Percentiles rank a stretch among this genome's conserved stretches.
These are phyloP conservation scores for Boehmeria nivea DNA, from an alignment of 306 rosid genomes.

Conservation along the genomic window DNA sequence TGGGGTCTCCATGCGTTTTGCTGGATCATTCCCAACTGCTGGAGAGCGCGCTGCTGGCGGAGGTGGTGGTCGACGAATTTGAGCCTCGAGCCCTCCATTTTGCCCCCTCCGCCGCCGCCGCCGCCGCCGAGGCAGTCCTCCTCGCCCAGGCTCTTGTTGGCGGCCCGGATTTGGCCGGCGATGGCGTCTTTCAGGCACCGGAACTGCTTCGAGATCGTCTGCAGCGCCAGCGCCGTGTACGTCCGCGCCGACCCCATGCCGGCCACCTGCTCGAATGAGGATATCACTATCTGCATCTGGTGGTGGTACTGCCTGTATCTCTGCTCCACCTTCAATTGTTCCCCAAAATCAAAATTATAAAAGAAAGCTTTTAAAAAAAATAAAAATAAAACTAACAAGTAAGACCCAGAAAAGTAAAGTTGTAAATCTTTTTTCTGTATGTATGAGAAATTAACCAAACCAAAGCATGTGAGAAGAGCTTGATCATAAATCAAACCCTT, in stretches of 20 bases:
- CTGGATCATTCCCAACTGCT: slow-evolving; percentile 95
- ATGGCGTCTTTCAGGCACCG: slow-evolving; percentile 86
- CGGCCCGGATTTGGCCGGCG: slow-evolving; percentile 56
- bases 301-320: slow-evolving; percentile 85
- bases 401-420: too few species aligned
- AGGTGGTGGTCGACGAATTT: slow-evolving; percentile 88
- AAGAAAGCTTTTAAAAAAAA: too few species aligned
- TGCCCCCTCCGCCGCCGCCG: slow-evolving; percentile 31
- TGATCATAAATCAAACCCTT: too few species aligned
- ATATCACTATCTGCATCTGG: slow-evolving; percentile 85
- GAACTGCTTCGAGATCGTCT: slow-evolving; percentile 89
- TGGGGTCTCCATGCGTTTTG: slow-evolving; percentile 99
- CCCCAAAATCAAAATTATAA: slow-evolving; percentile 3
- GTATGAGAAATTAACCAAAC: too few species aligned
- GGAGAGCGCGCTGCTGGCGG: slow-evolving; percentile 89
- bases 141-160: slow-evolving; percentile 83
- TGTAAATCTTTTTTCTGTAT: too few species aligned
- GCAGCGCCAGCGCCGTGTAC: slow-evolving; percentile 84
- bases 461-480: too few species aligned
- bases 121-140: slow-evolving; percentile 52
- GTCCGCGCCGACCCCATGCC: slow-evolving; percentile 81
- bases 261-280: slow-evolving; percentile 73
- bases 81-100: slow-evolving; percentile 77
- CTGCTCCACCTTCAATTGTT: slow-evolving; percentile 65
- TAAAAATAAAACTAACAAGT: too few species aligned